phyloP scores from a whole-genome alignment of 305 asterid genomes.

The Rubia peregrina region DNA sequence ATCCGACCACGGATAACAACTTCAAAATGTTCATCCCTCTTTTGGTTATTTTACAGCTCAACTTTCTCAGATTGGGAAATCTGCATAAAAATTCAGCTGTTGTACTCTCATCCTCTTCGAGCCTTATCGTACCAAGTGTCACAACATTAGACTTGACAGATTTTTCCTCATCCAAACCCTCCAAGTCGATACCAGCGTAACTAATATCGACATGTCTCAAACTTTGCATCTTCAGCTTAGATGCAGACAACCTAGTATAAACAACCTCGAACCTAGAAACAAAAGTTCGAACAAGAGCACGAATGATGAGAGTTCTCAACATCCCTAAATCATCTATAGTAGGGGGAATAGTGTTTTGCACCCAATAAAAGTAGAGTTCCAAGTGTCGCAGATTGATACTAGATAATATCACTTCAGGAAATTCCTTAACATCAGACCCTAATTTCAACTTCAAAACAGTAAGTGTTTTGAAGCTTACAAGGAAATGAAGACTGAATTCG shows the following conservation, averaged over 20 bases:
- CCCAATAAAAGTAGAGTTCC: not conserved
- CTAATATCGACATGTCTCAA: not conserved
- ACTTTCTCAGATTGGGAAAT: too few species aligned
- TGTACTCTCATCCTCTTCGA: too few species aligned
- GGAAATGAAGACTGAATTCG: not conserved
- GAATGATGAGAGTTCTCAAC: not conserved
- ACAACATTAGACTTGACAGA: too few species aligned
- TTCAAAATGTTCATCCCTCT: too few species aligned
- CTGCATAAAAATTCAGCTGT: too few species aligned
- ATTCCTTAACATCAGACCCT: too few species aligned
- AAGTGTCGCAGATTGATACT: not conserved
- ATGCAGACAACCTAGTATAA: not conserved
- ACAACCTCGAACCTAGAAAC: too few species aligned
- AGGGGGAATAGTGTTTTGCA: not conserved
- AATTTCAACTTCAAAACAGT: not conserved
- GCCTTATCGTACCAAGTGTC: too few species aligned
- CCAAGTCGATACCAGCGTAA: not conserved
- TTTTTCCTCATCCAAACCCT: not conserved
- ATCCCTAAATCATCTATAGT: not conserved
- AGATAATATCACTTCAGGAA: not conserved
- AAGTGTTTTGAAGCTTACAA: not conserved
- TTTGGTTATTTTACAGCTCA: too few species aligned
- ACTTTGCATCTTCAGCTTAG: not conserved
- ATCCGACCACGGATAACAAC: too few species aligned
- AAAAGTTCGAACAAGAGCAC: too few species aligned